Percentiles rank a stretch among this genome's conserved stretches.
Conservation (phyloP, 2,329 filamentous ascomycete genomes). For the Aspergillus costaricaensis region DNA sequence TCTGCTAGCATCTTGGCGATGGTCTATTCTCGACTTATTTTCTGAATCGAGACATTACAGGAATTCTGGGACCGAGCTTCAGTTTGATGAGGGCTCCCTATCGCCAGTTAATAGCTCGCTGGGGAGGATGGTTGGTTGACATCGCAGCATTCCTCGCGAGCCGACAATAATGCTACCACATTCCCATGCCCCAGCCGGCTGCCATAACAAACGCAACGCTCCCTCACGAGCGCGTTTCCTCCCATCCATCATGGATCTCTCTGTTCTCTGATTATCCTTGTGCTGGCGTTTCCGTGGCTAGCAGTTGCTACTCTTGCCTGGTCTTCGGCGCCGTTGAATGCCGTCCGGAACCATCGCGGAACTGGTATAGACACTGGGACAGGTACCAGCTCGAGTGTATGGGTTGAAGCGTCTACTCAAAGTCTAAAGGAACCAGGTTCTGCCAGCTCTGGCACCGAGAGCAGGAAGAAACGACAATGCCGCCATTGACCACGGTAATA, state of each 20-base stretch:
- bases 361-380: not conserved
- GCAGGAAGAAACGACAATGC: slow-evolving; percentile 28
- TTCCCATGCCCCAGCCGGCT: slow-evolving; percentile 27
- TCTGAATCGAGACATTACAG: not conserved
- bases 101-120: not conserved
- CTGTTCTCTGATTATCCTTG: slow-evolving; percentile 12
- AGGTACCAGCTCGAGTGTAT: slow-evolving; percentile 3
- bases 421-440: not conserved
- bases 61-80: not conserved
- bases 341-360: not conserved
- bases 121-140: slow-evolving; percentile 19
- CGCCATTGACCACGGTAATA: slow-evolving; percentile 34
- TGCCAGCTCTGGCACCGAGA: not conserved
- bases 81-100: not conserved
- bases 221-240: slow-evolving; percentile 16
- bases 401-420: slow-evolving; percentile 4
- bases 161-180: slow-evolving; percentile 32
- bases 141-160: slow-evolving; percentile 34
- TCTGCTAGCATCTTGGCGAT: not conserved
- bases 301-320: slow-evolving; percentile 11
- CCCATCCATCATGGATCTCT: slow-evolving; percentile 15
- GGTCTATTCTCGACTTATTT: not conserved
- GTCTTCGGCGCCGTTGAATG: slow-evolving; percentile 8
- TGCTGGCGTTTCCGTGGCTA: slow-evolving; percentile 10
- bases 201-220: slow-evolving; percentile 35